These are phyloP conservation scores for Cladophialophora exuberans DNA, from an alignment of 2,329 filamentous ascomycete genomes.

Conservation along the genomic window DNA sequence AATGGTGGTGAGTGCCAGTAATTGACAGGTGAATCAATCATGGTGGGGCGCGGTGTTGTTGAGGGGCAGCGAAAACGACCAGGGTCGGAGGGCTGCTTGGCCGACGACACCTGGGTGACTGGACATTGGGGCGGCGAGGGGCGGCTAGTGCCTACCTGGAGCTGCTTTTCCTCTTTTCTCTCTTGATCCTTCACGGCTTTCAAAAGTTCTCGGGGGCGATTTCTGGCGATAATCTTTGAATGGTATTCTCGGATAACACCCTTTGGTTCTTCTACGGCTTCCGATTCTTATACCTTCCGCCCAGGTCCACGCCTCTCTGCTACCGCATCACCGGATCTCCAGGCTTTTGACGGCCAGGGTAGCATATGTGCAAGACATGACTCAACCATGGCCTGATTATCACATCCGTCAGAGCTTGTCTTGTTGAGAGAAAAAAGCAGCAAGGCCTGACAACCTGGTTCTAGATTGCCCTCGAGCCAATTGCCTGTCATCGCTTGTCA, in stretches of 20 bases:
- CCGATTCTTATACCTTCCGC: slow-evolving; percentile 4
- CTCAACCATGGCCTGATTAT: slow-evolving; percentile 25
- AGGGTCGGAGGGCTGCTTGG: slow-evolving; percentile 3
- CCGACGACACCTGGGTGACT: slow-evolving; percentile 8
- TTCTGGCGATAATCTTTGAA: not conserved
- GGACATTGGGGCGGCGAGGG: no score
- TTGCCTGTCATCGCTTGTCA: slow-evolving; percentile 11
- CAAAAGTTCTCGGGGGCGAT: not conserved
- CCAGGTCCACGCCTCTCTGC: not conserved
- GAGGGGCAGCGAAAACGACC: slow-evolving; percentile 16
- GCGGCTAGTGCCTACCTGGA: slow-evolving; percentile 2
- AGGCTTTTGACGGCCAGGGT: not conserved
- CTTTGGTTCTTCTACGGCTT: not conserved
- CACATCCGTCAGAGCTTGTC: slow-evolving; percentile 9
- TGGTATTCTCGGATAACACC: not conserved
- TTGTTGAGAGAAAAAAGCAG: slow-evolving; percentile 20
- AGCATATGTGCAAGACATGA: slow-evolving; percentile 9
- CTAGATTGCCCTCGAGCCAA: slow-evolving; percentile 21
- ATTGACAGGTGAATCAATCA: slow-evolving; percentile 17
- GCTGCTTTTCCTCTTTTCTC: not conserved
- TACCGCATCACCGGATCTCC: not conserved
- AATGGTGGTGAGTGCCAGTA: no score
- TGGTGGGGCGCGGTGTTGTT: slow-evolving; percentile 31
- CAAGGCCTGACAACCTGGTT: slow-evolving; percentile 3
- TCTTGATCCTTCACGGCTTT: no score